These are phyloP conservation scores for Fusarium abutilonis DNA, from an alignment of 2,329 filamentous ascomycete genomes.

Conservation along the genomic window DNA sequence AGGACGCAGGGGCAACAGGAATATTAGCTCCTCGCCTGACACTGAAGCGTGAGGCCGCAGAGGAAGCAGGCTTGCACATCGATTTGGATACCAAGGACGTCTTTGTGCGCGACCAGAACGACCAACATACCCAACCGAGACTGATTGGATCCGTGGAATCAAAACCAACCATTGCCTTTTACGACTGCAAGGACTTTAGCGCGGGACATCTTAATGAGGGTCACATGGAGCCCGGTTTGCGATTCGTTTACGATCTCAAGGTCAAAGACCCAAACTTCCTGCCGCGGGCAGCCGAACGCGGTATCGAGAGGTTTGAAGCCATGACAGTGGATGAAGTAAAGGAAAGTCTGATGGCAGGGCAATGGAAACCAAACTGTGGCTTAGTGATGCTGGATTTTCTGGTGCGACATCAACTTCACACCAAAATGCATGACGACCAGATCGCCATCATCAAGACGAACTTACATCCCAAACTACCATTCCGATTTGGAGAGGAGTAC, in stretches of 20 bases:
- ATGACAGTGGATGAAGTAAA: conserved; percentile 47
- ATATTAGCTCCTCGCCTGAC: conserved; percentile 41
- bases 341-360: conserved; percentile 36
- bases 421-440: conserved; percentile 37
- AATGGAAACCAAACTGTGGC: conserved; percentile 55
- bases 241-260: conserved; percentile 51
- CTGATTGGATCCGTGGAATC: conserved; percentile 41
- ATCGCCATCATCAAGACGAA: conserved; percentile 36
- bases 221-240: conserved; percentile 53
- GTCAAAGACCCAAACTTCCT: conserved; percentile 41
- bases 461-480: conserved; percentile 45
- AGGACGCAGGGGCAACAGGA: conserved; percentile 39
- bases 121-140: not conserved
- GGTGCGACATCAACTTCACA: conserved; percentile 45
- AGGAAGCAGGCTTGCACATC: conserved; percentile 49
- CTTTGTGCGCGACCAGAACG: not conserved
- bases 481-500: conserved; percentile 37
- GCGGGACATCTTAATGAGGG: conserved; percentile 46
- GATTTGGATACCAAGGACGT: conserved; percentile 38
- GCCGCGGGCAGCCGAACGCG: conserved; percentile 41
- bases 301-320: conserved; percentile 46
- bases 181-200: conserved; percentile 47
- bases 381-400: conserved; percentile 54
- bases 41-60: conserved; percentile 48
- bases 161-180: conserved; percentile 48